phyloP scores from a whole-genome alignment of 352 stramenopile genomes.

The Globisporangium iwayamae region DNA sequence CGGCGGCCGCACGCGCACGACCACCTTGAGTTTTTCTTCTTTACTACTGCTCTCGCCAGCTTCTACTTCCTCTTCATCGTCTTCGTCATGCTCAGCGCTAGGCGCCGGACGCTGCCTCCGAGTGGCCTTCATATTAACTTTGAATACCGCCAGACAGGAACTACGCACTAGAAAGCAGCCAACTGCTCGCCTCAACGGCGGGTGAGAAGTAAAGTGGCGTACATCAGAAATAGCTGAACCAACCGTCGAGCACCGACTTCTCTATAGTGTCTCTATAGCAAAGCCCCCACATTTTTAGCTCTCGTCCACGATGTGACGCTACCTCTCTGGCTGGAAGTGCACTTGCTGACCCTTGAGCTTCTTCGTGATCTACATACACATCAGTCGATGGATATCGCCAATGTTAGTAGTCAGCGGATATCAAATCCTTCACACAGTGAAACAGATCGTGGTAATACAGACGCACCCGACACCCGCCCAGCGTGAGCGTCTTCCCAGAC shows the following conservation, averaged over 20 bases:
- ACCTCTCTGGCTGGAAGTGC: slow-evolving; percentile 35
- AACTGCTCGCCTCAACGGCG: background rate
- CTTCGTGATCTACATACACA: slow-evolving; percentile 25
- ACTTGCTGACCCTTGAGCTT: slow-evolving; percentile 31
- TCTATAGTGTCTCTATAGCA: background rate
- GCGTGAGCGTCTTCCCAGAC: slow-evolving; percentile 65
- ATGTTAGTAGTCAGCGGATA: too few relatives aligned
- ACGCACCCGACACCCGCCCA: slow-evolving; percentile 64
- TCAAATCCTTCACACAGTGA: too few relatives aligned
- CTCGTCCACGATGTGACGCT: background rate
- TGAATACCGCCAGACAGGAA: background rate
- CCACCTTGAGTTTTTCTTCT: slow-evolving; percentile 62
- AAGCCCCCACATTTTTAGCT: background rate
- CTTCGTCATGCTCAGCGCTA: background rate
- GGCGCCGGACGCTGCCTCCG: background rate
- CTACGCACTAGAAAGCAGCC: background rate
- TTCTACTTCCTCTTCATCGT: background rate
- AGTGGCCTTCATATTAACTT: slow-evolving; percentile 4
- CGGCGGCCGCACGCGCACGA: slow-evolving; percentile 53
- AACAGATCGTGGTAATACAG: background rate
- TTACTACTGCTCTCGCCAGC: slow-evolving; percentile 3
- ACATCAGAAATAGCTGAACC: background rate
- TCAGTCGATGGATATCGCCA: too few relatives aligned
- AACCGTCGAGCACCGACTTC: background rate
- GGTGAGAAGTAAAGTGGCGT: background rate